Base-by-base conservation (phyloP, 441 rosid species). In the Gossypium armourianum region DNA sequence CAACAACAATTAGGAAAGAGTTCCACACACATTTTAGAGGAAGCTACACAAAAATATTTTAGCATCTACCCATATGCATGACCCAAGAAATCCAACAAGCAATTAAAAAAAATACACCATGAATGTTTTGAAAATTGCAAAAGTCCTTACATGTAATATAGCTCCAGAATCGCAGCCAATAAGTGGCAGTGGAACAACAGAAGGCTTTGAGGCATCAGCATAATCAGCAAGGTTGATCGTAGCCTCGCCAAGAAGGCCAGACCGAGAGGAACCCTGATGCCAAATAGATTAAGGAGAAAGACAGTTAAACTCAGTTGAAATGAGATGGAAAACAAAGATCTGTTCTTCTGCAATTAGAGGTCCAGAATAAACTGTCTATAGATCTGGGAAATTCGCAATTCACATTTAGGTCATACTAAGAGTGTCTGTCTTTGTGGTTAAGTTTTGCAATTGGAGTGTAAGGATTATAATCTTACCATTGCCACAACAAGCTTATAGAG, bases 211-310 rank as follows among this genome's bases (percentile, higher is more conserved):
- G 49, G 98, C 99, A 74, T 89, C 97, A 76, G 88, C 90, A 84
- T 90, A 91, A 82, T 90, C 92, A 75, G 99, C 87, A 79, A 95
- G 98, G 81, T 95, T 88, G 77, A 95, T 90, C 47, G 83, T 79
- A 54, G 92, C 93, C 83, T 95, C 99, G 56, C 99, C 99, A 69
- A 95, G 97, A 60, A 90, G 74, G 80, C 90, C 84, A 67, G 99
- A 86, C 76, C 98, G 82, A 29, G 99, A 87, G 77, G 98, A 86
- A 75, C 99, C 99, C 99, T 95, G 29, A 17, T 7, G 53, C 77
- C 76, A 71, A 78, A 61, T 58, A 73, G 68, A 80, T 70, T 62
- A 71, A 64, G 49, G 45, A 54, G 66, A 74, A 77, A 76, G 26
- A 68, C 26, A 69, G 62, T 72, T 70, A 83, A 69, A 66, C 70